Base-by-base conservation (phyloP, 2,329 filamentous ascomycete species). In the Aspergillus sp. region DNA sequence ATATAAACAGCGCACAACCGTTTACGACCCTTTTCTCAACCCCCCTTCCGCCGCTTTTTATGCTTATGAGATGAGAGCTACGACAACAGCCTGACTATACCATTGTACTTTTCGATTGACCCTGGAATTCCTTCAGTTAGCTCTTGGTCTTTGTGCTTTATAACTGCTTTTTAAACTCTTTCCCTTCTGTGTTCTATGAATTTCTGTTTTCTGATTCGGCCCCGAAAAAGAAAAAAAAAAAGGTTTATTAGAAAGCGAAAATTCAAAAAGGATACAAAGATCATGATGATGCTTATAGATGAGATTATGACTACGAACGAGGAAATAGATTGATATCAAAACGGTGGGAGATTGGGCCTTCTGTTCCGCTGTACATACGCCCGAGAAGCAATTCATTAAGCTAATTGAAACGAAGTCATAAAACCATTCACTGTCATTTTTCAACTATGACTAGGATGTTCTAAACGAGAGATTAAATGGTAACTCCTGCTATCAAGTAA, bases 1-100 rank as follows among this genome's bases (percentile, higher is more conserved):
- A 55, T 59, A 19, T 59, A 56, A 58, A 51, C 43, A 7, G 41
- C 38, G 4, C 15, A 32, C n/a, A 30, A 30, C 4, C 9, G 12
- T 30, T 30, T 30, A 12, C 41, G n/a, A 25, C 39, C 38, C 47
- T 19, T 30, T 30, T 12, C 10, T 30, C 5, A 12, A 4, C 10
- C 25, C 10, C 25, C 25, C 10, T 37, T 6, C 22, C 32, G 44
- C 25, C 33, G 33, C 33, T 37, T 37, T 17, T 37, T 37, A 37
- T 19, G 33, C 33, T 37, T 37, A 37, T 37, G 33, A 37, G 33
- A n/a, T 27, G 25, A 30, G 25, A 30, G 25, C 33, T 19, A 37
- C 17, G 33, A 17, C 33, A 37, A n/a, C 33, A 37, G 6, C 33
- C 17, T 37, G 33, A 15, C 17, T 37, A 15, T 15, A 37, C 6